phyloP scores from a whole-genome alignment of 495 filamentous ascomycete genomes.

The Aspergillus asperescens region DNA sequence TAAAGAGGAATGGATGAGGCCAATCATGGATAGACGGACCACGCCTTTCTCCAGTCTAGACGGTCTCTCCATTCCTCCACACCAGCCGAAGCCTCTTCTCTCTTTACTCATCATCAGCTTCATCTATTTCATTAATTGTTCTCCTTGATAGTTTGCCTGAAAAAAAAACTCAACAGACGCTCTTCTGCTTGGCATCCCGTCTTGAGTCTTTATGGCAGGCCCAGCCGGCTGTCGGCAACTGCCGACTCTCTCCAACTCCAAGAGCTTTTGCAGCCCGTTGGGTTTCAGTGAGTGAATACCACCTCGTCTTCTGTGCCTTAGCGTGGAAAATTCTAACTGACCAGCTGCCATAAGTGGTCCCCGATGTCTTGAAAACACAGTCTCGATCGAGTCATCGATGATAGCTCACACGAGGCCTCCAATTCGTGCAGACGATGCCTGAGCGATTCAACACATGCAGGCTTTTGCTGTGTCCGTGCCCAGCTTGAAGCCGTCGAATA shows the following conservation, averaged over 20 bases:
- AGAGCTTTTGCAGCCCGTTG: no score
- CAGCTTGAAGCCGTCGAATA: background rate
- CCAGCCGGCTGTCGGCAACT: conserved; percentile 9
- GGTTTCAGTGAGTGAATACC: background rate
- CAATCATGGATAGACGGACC: background rate
- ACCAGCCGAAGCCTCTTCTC: background rate
- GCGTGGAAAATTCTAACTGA: background rate
- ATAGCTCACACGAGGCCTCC: background rate
- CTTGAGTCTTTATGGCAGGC: conserved; percentile 1
- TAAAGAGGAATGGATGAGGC: background rate
- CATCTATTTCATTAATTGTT: no score
- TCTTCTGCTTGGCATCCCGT: background rate
- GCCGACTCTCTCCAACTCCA: background rate
- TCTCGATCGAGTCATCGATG: background rate
- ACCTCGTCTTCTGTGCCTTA: background rate
- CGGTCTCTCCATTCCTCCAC: background rate
- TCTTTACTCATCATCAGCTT: background rate
- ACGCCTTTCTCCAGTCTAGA: background rate
- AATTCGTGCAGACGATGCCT: conserved; percentile 4
- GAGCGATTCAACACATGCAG: background rate
- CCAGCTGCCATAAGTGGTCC: background rate
- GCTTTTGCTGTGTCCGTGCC: background rate
- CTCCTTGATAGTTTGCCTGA: background rate
- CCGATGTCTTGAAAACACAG: background rate
- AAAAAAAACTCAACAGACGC: background rate